These are phyloP conservation scores for Saitozyma podzolica DNA, from an alignment of 768 basidiomycete genomes.

Conservation along the genomic window DNA sequence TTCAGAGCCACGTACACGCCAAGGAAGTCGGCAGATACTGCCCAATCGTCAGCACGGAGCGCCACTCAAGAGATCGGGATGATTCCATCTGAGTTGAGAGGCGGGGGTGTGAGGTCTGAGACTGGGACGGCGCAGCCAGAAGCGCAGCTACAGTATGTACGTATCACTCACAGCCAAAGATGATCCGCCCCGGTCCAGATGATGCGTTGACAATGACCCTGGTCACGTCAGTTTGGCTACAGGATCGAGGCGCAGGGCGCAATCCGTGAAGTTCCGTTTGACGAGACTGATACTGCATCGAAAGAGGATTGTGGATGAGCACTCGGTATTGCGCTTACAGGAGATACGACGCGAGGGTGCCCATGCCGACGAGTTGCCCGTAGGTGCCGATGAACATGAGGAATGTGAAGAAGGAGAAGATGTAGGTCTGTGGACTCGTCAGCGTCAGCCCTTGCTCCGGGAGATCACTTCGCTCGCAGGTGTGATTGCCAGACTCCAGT, in stretches of 20 bases:
- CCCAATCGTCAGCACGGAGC: no score
- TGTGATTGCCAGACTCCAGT: no score
- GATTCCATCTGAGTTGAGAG: no score
- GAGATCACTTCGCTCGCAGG: not conserved
- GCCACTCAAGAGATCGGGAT: no score
- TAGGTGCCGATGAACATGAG: constrained; percentile 30
- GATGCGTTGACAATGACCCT: constrained; percentile 17
- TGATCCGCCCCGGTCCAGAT: constrained; percentile 10
- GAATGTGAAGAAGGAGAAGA: constrained; percentile 24
- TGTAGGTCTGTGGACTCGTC: constrained; percentile 12
- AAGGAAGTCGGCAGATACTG: no score
- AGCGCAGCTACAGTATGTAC: not conserved
- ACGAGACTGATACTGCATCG: not conserved
- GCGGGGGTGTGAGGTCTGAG: no score
- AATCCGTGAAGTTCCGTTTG: not conserved
- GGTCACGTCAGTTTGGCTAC: not conserved
- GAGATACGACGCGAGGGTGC: constrained; percentile 27
- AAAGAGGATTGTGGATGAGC: constrained; percentile 4
- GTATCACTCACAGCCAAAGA: not conserved
- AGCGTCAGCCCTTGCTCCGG: constrained; percentile 2
- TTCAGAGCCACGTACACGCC: no score
- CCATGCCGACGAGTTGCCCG: constrained; percentile 16
- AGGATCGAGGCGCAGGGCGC: not conserved
- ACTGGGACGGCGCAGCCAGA: not conserved
- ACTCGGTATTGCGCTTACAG: constrained; percentile 31